Evolutionary conservation across 257 asterid species (phyloP), one percentile per base, ranked within the genome.

Genomic region (Forsythia viridissima): DNA sequence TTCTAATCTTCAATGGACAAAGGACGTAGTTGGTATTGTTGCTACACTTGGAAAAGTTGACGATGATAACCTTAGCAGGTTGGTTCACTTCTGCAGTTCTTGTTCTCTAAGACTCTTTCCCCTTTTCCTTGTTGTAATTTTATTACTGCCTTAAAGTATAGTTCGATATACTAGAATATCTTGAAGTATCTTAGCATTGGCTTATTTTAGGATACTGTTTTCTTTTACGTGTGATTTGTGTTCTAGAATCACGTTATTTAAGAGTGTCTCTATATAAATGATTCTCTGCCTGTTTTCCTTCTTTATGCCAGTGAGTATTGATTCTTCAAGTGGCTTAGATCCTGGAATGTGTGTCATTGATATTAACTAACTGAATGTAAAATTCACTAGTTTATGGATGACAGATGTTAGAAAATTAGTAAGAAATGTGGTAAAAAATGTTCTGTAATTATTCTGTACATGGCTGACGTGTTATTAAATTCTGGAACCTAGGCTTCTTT

Each of bases 11-110:
- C 79, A 86, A 42, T 79, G 83, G 78, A 80, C 82, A 48, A 88
- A 88, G 78, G 97, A 91, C 70, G 89, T 91, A 85, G 67, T 91
- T 8, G 99, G 99, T 70, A 41, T 90, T 70, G 95, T 91, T 85
- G 97, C 96, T 63, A 84, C 88, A 57, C 97, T 94, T 77, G 96
- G 96, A 76, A 87, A 81, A 72, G 86, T 90, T 75, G 92, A 87
- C 10, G 94, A 91, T 76, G 88, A 81, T 71, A 88, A 84, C 80
- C 89, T 94, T 65, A 93, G 92, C 94, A 87, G 98, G 98, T 92
- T 84, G 66, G 87, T 81, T 80, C 86, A 74, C 9, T 79, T 74
- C 65, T 36, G 16, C 73, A 44, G 52, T 70, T 52, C 37, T 59
- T 30, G 70, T 73, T 73, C 30, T 63, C 66, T 81, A 68, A 9